phyloP scores from a whole-genome alignment of 140 eudicot genomes.

The Ambrosia hybrid region DNA sequence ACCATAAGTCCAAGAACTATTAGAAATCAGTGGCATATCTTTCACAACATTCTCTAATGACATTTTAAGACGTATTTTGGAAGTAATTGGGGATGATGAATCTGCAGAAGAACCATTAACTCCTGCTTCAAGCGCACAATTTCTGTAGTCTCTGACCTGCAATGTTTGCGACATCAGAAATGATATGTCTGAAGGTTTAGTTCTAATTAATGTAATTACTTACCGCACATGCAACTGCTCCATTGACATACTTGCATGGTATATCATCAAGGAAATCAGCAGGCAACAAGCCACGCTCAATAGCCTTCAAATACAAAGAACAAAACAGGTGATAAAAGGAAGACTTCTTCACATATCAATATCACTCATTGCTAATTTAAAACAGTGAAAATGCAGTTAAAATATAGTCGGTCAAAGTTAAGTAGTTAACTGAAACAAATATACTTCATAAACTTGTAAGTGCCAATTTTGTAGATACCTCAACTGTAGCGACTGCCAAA shows the following conservation, averaged over 20 bases:
- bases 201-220: constrained; percentile 20
- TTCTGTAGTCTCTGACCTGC: constrained; percentile 87
- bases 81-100: constrained; percentile 42
- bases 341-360: neutral
- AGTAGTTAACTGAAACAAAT: too few relatives aligned
- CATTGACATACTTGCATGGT: constrained; percentile 79
- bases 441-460: too few relatives aligned
- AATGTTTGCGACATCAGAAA: constrained; percentile 5
- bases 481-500: too few relatives aligned
- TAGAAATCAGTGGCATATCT: constrained; percentile 79
- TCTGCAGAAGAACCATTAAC: constrained; percentile 42
- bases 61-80: constrained; percentile 74
- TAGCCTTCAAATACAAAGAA: constrained; percentile 54
- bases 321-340: neutral
- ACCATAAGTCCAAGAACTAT: constrained; percentile 89
- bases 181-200: neutral
- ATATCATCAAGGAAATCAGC: constrained; percentile 89
- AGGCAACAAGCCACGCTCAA: constrained; percentile 87
- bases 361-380: too few relatives aligned
- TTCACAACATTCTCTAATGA: constrained; percentile 90
- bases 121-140: constrained; percentile 55
- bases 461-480: too few relatives aligned
- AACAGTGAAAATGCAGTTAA: neutral
- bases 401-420: too few relatives aligned
- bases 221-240: constrained; percentile 81